Conservation (phyloP, 2,329 filamentous ascomycete species). For the Escovopsis sp. region DNA sequence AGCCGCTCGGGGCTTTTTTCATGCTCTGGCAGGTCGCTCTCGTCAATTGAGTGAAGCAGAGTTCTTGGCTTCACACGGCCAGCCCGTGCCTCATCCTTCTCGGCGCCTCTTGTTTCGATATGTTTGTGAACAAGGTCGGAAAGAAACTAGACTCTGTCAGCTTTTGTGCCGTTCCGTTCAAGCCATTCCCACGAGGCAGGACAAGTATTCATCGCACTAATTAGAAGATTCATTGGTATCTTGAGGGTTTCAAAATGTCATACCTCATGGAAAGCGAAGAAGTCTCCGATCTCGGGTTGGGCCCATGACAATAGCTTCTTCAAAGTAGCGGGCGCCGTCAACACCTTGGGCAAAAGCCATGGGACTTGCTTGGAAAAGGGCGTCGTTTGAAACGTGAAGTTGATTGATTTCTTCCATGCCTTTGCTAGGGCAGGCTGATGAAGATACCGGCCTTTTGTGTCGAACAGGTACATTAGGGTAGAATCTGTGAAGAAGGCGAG, state of each 20-base stretch:
- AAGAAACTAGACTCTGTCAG: background rate
- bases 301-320: background rate
- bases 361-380: slow-evolving; percentile 3
- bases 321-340: background rate
- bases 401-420: background rate
- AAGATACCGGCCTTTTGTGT: background rate
- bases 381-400: background rate
- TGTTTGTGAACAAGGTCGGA: background rate
- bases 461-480: background rate
- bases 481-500: background rate
- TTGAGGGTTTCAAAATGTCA: too few relatives aligned
- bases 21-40: background rate
- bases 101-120: background rate
- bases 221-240: too few relatives aligned
- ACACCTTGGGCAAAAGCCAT: background rate
- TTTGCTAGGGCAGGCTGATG: background rate
- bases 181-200: too few relatives aligned
- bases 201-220: too few relatives aligned
- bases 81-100: background rate
- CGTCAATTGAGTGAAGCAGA: background rate
- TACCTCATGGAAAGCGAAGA: background rate
- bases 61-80: background rate
- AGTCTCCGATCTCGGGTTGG: background rate
- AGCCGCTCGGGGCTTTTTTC: background rate
- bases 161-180: too few relatives aligned